Evolutionary conservation across 2,329 filamentous ascomycete genomes (phyloP).

Genomic region (Colletotrichum gloeosporioides): DNA sequence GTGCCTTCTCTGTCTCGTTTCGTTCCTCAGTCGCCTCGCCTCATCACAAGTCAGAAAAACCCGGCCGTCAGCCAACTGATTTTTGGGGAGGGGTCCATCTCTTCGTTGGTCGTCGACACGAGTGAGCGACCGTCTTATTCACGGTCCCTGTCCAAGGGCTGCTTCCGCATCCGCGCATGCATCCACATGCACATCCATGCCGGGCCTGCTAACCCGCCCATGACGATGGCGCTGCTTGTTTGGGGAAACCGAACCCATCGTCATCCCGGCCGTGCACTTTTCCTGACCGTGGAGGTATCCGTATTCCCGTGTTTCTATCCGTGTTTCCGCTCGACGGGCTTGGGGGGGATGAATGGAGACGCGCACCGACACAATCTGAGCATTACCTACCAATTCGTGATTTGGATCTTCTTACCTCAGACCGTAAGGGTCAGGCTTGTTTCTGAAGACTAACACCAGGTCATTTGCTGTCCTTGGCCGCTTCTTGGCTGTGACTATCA

Average conservation of each 20-base stretch:
- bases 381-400: neutral
- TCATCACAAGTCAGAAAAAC: neutral
- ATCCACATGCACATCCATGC: neutral
- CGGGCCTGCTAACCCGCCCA: neutral
- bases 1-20: neutral
- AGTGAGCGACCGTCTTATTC: neutral
- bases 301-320: constrained; percentile 14
- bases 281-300: neutral
- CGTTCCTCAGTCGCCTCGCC: neutral
- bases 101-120: neutral
- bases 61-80: neutral
- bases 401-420: constrained; percentile 13
- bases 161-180: constrained; percentile 4
- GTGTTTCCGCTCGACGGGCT: neutral
- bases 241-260: constrained; percentile 6
- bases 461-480: neutral
- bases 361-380: neutral
- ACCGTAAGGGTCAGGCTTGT: neutral
- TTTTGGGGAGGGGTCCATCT: neutral
- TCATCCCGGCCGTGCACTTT: neutral
- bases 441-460: neutral
- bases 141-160: neutral
- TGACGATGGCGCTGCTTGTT: constrained; percentile 12
- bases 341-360: neutral
- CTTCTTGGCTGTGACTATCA: neutral